Base-by-base conservation (phyloP, 129 eudicot genomes). In the Cynara cardunculus region DNA sequence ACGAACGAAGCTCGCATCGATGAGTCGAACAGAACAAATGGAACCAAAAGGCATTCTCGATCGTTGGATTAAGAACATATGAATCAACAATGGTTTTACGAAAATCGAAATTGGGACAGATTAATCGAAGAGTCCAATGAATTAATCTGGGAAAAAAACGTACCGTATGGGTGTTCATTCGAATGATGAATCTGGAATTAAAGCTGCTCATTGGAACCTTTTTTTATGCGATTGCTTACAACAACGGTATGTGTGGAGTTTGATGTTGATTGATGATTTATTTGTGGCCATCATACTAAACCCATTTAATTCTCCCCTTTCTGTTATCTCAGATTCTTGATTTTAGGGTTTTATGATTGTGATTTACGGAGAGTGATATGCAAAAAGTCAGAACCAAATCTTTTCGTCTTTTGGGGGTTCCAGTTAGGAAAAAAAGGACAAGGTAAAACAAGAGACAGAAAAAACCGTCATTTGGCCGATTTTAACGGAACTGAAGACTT, bases 241-340 rank as follows among this genome's bases (percentile, higher is more conserved):
- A 76, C 80, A 61, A 76, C 21, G 46, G 44, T 75, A n/a, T 24
- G 21, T 76, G 49, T 16, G 35, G 24, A 19, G 22, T 61, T 30
- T 56, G 79, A 76, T 76, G 64, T 76, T 76, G 80, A 76, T 76
- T 76, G 80, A 76, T 76, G 59, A n/a, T 30, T 75, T 56, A 75
- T 75, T 31, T 76, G 56, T 76, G 80, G 59, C 14, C 80, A 76
- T 76, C 72, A 76, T 59, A 61, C 61, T 61, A 76, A 76, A 11
- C 56, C 31, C 71, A 76, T 28, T 13, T 76, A 61, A 22, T 59
- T 30, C 27, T 59, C 30, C 32, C 71, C 5, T 31, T 59, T 26
- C 5, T 56, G 10, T 56, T 18, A 0, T 56, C 24, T n/a, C 65
- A n/a, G 1, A 56, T 56, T 59, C 69, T n/a, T 4, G 21, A 21